Conservation (phyloP, 2,329 filamentous ascomycete species). For the Elsinoe fawcettii region DNA sequence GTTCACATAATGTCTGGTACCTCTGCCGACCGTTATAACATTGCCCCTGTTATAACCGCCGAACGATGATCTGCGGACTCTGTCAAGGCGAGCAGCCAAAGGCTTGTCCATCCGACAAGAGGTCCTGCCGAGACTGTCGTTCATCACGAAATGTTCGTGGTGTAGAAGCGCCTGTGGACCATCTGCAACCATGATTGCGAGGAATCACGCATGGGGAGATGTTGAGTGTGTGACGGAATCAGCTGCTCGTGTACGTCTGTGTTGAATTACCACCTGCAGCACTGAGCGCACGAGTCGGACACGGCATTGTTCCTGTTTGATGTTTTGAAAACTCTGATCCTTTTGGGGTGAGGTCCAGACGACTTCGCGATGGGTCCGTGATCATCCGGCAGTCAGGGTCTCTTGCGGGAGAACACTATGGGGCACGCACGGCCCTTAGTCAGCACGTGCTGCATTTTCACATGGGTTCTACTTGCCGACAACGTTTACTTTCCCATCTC, state of each 20-base stretch:
- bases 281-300: background rate
- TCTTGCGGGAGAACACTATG: too few species aligned
- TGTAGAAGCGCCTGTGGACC: background rate
- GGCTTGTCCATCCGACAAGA: background rate
- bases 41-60: background rate
- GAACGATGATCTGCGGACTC: background rate
- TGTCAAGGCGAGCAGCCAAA: background rate
- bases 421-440: too few species aligned
- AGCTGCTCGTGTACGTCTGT: background rate
- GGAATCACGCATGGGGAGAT: too few species aligned
- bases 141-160: background rate
- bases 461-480: too few species aligned
- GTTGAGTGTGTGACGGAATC: too few species aligned
- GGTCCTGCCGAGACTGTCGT: background rate
- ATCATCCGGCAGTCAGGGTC: too few species aligned
- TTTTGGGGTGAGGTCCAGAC: background rate
- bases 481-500: too few species aligned
- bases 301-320: background rate
- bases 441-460: too few species aligned
- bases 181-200: background rate
- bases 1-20: background rate
- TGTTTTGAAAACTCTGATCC: background rate
- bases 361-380: background rate
- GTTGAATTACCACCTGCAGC: background rate
- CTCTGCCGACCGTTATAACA: background rate